phyloP scores from a whole-genome alignment of 2,329 filamentous ascomycete species.

The Hawksworthiomyces lignivorus region DNA sequence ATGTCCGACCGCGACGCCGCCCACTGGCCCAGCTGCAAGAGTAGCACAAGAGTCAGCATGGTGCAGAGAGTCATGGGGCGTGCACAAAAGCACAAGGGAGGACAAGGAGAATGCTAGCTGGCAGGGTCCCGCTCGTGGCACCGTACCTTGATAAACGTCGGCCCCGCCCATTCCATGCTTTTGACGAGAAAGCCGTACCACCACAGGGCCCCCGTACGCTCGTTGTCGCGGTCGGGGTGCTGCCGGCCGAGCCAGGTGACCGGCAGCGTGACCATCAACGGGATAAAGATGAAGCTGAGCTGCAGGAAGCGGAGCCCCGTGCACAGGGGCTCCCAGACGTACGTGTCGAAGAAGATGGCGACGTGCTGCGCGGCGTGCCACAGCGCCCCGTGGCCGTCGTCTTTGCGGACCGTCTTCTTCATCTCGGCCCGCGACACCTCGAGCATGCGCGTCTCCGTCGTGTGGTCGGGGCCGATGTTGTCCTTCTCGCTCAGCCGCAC shows the following conservation, averaged over 20 bases:
- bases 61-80: no score
- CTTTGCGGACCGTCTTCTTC: conserved; percentile 55
- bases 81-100: no score
- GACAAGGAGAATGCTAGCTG: no score
- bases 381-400: conserved; percentile 54
- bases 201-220: conserved; percentile 77
- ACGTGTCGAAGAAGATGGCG: conserved; percentile 61
- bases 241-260: conserved; percentile 69
- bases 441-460: conserved; percentile 80
- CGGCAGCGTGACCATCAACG: conserved; percentile 74
- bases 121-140: no score
- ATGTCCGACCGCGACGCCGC: conserved; percentile 93
- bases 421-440: conserved; percentile 73
- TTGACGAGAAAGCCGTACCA: conserved; percentile 88
- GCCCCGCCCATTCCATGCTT: conserved; percentile 86
- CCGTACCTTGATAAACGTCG: conserved; percentile 88
- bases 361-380: conserved; percentile 50
- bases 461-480: conserved; percentile 46
- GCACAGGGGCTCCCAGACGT: conserved; percentile 76
- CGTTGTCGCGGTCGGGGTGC: conserved; percentile 57
- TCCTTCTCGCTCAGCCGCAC: conserved; percentile 50
- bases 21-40: conserved; percentile 80
- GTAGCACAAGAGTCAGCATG: no score
- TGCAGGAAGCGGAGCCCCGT: conserved; percentile 86
- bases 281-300: conserved; percentile 80